Evolutionary conservation across 2,329 filamentous ascomycete species (phyloP).

Genomic region (Cadophora luteo-olivacea): DNA sequence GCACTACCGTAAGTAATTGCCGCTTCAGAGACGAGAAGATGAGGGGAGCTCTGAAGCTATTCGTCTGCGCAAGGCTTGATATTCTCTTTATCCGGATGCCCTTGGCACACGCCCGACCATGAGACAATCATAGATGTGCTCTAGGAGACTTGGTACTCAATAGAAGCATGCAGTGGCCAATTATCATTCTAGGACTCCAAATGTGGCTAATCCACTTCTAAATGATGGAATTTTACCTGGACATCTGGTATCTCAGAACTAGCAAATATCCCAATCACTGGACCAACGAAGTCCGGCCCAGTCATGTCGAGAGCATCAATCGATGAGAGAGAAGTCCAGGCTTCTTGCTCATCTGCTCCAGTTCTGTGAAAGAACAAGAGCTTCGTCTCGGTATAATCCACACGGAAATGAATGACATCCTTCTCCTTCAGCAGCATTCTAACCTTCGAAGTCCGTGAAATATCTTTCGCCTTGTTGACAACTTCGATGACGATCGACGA

Average conservation of each 20-base stretch:
- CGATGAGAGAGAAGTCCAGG: conserved; percentile 29
- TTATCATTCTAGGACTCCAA: neutral
- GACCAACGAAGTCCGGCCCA: conserved; percentile 45
- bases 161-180: neutral
- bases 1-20: neutral
- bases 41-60: neutral
- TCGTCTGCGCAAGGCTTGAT: neutral
- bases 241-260: conserved; percentile 1
- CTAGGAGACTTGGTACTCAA: neutral
- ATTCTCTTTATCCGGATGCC: neutral
- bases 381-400: conserved; percentile 17
- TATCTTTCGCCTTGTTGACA: conserved; percentile 13
- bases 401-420: neutral
- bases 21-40: neutral
- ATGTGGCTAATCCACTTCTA: neutral
- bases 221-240: conserved; percentile 8
- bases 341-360: conserved; percentile 4
- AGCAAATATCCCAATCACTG: conserved; percentile 45
- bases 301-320: conserved; percentile 44
- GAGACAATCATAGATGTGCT: neutral
- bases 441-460: conserved; percentile 12
- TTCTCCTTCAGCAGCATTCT: neutral
- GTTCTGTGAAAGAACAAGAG: conserved; percentile 20
- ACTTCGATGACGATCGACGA: conserved; percentile 5
- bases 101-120: neutral